Base-by-base conservation (phyloP, 805 yeast genomes). In the Barnettozyma botsteinii region DNA sequence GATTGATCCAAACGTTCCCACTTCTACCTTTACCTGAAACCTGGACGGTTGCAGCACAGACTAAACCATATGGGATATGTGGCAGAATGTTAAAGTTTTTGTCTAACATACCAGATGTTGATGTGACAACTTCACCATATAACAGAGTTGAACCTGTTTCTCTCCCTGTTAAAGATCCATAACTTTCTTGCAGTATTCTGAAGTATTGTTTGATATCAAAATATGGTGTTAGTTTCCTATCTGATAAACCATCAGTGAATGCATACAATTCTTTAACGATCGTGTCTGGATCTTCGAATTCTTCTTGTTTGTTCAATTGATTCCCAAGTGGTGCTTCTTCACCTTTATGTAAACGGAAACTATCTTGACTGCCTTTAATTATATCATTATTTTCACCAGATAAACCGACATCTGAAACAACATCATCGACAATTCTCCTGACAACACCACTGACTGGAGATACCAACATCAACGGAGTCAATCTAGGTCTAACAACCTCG, bases 21-120 rank as follows among this genome's bases (percentile, higher is more conserved):
- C 97, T 95, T 41, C 99, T 75, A 3, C 99, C 99, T 35, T 91
- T 70, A 1, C 98, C 99, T 0, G 87, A 74, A 1, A 86, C 81
- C 60, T 93, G 99, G 4, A 83, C 75, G 2, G 89, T 80, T 1
- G 95, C 96, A 10, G 81, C 60, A 1, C 78, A 67, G 10, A 79
- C 72, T 14, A 64, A 50, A 0, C 96, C 96, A 21, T 78, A 69
- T 1, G 96, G 96, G 21, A 85, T 58, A 26, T 64, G 53, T 7
- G 69, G 62, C 40, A 91, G 60, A 27, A 86, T 55, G 11, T 66
- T 55, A 34, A 77, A 71, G 59, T 93, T 93, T 31, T 73, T 69
- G 55, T 91, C 95, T 49, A 93, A 65, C 55, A 91, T 63, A 0
- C 85, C 73, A 40, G 77, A 80, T 0, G 98, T 91, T 0, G 98